Conservation (phyloP, 805 yeast genomes). For the Metschnikowia hibisci region DNA sequence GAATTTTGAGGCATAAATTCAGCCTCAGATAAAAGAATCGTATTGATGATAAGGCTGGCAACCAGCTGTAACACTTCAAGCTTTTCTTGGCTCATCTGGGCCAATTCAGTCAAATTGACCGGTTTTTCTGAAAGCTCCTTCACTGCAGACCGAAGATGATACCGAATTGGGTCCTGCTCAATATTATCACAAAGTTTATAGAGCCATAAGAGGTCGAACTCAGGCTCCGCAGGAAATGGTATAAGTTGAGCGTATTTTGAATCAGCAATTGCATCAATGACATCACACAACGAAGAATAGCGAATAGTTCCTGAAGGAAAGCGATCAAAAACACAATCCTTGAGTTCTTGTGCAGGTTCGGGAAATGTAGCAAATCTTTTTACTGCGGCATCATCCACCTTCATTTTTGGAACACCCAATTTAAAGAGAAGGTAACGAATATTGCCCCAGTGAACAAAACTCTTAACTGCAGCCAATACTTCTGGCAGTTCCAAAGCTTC, state of each 20-base stretch:
- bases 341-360: slow-evolving; percentile 37
- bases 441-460: slow-evolving; percentile 54
- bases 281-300: slow-evolving; percentile 39
- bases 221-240: slow-evolving; percentile 27
- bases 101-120: slow-evolving; percentile 32
- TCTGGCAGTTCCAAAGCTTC: slow-evolving; percentile 37
- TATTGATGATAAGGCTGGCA: slow-evolving; percentile 28
- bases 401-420: slow-evolving; percentile 37
- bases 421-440: slow-evolving; percentile 45
- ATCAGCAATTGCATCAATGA: slow-evolving; percentile 33
- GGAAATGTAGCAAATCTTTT: slow-evolving; percentile 40
- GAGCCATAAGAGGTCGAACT: slow-evolving; percentile 30
- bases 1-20: slow-evolving; percentile 35
- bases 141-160: slow-evolving; percentile 42
- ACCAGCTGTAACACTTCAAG: slow-evolving; percentile 23
- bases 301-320: slow-evolving; percentile 54
- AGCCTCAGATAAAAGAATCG: slow-evolving; percentile 29
- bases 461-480: slow-evolving; percentile 45
- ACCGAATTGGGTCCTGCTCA: slow-evolving; percentile 44
- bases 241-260: slow-evolving; percentile 38
- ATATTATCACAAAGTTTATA: slow-evolving; percentile 42
- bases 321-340: slow-evolving; percentile 37
- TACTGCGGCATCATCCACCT: slow-evolving; percentile 27
- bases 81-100: slow-evolving; percentile 17
- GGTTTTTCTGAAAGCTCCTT: slow-evolving; percentile 33